Percentiles rank a stretch among this genome's conserved stretches.
Evolutionary conservation across 768 basidiomycete species (phyloP).

Genomic region (Punctularia strigosozonata): DNA sequence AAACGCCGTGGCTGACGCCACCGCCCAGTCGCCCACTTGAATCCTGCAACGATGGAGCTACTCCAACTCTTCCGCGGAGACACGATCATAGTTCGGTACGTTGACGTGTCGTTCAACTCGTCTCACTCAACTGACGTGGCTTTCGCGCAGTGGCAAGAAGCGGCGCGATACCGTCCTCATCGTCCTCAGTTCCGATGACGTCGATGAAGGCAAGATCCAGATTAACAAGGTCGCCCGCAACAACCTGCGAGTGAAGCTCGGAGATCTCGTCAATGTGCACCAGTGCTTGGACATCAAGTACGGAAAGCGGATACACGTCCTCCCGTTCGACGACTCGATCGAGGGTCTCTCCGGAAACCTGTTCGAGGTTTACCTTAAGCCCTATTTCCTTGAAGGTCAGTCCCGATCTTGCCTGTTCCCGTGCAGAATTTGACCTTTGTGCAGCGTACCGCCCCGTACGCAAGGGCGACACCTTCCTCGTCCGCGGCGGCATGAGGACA

Average conservation of each 20-base stretch:
- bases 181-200: slow-evolving; percentile 88
- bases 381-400: slow-evolving; percentile 93
- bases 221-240: slow-evolving; percentile 99
- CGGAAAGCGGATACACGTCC: slow-evolving; percentile 92
- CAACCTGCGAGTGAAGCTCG: slow-evolving; percentile 95
- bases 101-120: slow-evolving; percentile 1
- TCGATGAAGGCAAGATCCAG: slow-evolving; percentile 96
- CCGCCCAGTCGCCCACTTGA: slow-evolving; percentile 76
- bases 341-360: slow-evolving; percentile 98
- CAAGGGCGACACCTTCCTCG: slow-evolving; percentile 98
- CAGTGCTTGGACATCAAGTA: slow-evolving; percentile 98
- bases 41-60: slow-evolving; percentile 93
- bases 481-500: slow-evolving; percentile 95
- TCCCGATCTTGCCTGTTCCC: slow-evolving; percentile 1
- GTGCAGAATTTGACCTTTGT: slow-evolving; percentile 1
- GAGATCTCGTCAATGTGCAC: slow-evolving; percentile 92
- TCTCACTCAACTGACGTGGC: background rate
- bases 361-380: slow-evolving; percentile 97
- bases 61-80: slow-evolving; percentile 94
- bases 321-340: slow-evolving; percentile 97
- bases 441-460: slow-evolving; percentile 74
- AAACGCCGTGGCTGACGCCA: slow-evolving; percentile 1
- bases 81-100: slow-evolving; percentile 85
- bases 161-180: slow-evolving; percentile 96
- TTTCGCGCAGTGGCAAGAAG: slow-evolving; percentile 74